Percentiles rank a stretch among this genome's conserved stretches.
Conservation (phyloP, 176 grass and related monocot species). For the Olyra latifolia region DNA sequence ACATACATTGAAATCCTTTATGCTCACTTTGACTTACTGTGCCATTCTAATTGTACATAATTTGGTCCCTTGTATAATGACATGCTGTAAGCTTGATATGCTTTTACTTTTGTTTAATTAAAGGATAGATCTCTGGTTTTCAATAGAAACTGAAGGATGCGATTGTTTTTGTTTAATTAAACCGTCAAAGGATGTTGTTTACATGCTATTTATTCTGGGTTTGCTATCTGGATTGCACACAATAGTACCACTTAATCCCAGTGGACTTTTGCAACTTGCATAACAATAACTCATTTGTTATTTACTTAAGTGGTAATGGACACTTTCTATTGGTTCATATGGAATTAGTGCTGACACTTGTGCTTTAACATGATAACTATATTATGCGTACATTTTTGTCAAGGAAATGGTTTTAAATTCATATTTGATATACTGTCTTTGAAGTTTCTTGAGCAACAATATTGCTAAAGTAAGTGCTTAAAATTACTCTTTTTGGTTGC, state of each 20-base stretch:
- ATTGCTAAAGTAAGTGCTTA: background rate
- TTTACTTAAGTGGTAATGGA: background rate
- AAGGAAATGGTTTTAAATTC: background rate
- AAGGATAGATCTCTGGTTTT: background rate
- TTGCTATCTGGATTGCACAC: conserved; percentile 31
- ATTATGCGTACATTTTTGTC: background rate
- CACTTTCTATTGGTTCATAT: conserved; percentile 7
- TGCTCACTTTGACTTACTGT: background rate
- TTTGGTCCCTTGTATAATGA: background rate
- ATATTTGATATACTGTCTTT: background rate
- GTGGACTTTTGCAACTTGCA: background rate
- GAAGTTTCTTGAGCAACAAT: background rate
- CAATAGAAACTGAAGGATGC: background rate
- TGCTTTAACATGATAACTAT: background rate
- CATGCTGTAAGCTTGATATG: background rate
- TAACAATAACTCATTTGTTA: background rate
- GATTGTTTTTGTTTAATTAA: background rate
- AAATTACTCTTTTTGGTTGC: background rate
- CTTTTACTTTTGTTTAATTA: conserved; percentile 5
- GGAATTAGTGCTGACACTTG: background rate
- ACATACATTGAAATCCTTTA: background rate
- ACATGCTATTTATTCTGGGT: background rate
- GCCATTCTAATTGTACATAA: background rate
- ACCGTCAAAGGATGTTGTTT: background rate
- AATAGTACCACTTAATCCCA: background rate